phyloP scores from a whole-genome alignment of 257 asterid species.

The Solanum clarkiae region DNA sequence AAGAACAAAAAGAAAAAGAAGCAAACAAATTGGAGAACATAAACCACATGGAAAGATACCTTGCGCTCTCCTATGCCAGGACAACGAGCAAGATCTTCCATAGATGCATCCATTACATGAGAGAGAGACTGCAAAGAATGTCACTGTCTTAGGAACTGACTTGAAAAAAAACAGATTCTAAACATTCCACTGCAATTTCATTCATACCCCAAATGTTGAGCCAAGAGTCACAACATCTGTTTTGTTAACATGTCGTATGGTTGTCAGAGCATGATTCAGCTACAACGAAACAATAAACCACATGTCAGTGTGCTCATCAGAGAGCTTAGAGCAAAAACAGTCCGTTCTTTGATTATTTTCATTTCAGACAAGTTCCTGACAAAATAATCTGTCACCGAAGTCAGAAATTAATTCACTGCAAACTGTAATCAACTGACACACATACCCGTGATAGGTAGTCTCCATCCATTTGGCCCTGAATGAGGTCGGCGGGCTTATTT shows the following conservation, averaged over 20 bases:
- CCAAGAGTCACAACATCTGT: conserved; percentile 98
- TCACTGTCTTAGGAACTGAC: background rate
- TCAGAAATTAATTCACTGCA: background rate
- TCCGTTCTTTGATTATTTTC: background rate
- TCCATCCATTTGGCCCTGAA: conserved; percentile 96
- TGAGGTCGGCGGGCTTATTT: conserved; percentile 90
- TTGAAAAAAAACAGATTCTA: background rate
- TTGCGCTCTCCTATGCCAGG: conserved; percentile 98
- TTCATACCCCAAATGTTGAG: conserved; percentile 87
- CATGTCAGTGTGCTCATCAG: background rate
- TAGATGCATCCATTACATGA: conserved; percentile 89
- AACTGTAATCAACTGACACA: background rate
- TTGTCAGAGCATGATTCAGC: conserved; percentile 83
- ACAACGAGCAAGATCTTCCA: conserved; percentile 98
- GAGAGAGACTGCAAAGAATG: conserved; percentile 56
- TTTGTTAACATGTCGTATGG: conserved; percentile 93
- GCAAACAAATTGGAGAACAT: background rate
- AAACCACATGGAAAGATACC: conserved; percentile 26
- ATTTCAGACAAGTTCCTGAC: background rate
- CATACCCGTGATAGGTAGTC: conserved; percentile 84
- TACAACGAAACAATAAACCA: conserved; percentile 8
- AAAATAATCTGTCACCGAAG: background rate
- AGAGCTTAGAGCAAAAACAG: background rate
- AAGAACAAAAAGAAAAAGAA: background rate
- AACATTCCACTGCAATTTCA: background rate